Conservation (phyloP, 352 stramenopile genomes). For the Globisporangium nodosum region DNA sequence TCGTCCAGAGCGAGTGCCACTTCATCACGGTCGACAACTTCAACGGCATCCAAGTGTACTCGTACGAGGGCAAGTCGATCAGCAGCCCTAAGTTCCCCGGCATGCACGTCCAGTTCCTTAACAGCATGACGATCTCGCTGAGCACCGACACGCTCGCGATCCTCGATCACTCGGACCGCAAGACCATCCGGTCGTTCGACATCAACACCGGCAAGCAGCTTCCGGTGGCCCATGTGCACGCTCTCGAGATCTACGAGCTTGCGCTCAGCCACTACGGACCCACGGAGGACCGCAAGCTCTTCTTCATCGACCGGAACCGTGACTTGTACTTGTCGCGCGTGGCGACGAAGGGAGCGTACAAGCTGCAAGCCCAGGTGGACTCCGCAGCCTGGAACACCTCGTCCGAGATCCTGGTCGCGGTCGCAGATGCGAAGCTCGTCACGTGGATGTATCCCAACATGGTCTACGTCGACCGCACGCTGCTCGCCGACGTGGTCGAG, state of each 20-base stretch:
- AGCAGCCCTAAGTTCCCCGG: conserved; percentile 84
- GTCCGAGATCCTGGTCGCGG: conserved; percentile 83
- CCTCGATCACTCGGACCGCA: conserved; percentile 85
- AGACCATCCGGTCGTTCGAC: conserved; percentile 89
- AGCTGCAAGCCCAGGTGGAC: conserved; percentile 90
- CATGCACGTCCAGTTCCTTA: conserved; percentile 87
- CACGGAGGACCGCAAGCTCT: conserved; percentile 74
- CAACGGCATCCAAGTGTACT: conserved; percentile 88
- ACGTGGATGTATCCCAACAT: conserved; percentile 91
- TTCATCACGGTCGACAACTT: conserved; percentile 90
- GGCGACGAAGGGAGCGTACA: conserved; percentile 55
- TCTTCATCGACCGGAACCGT: conserved; percentile 87
- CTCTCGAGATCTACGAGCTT: conserved; percentile 76
- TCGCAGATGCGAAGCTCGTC: conserved; percentile 86
- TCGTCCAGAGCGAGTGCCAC: conserved; percentile 83
- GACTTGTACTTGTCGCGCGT: conserved; percentile 81
- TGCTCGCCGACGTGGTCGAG: conserved; percentile 78
- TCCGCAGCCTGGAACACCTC: conserved; percentile 87
- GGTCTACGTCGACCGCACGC: conserved; percentile 89
- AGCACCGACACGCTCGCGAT: conserved; percentile 85
- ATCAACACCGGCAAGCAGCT: conserved; percentile 80
- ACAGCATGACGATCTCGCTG: conserved; percentile 78
- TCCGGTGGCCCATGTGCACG: conserved; percentile 54
- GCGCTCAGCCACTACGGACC: conserved; percentile 75
- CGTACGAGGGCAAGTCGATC: conserved; percentile 89